Conservation (phyloP, 1,284 basidiomycete genomes). For the Ustilago sp. region DNA sequence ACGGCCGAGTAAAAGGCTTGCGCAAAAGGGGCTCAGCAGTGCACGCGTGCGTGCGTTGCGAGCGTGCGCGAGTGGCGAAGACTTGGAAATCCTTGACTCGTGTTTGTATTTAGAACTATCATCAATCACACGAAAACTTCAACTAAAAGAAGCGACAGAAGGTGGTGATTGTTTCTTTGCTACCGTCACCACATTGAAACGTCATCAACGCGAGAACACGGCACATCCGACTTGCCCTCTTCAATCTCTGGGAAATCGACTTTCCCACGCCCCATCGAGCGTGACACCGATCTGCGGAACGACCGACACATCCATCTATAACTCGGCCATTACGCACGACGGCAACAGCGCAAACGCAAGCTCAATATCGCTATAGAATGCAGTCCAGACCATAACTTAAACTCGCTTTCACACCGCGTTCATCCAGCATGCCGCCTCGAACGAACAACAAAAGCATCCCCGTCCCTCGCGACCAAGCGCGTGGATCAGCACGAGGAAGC, state of each 20-base stretch:
- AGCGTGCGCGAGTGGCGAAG: too few relatives aligned
- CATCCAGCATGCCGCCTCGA: constrained; percentile 26
- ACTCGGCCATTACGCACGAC: neutral
- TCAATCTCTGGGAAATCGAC: neutral
- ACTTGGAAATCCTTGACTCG: too few relatives aligned
- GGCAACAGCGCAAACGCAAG: neutral
- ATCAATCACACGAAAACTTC: too few relatives aligned
- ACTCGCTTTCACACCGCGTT: neutral
- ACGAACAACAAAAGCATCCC: constrained; percentile 35
- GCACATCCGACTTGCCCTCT: neutral
- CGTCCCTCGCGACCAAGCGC: constrained; percentile 38
- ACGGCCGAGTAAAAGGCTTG: too few relatives aligned
- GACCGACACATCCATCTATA: neutral
- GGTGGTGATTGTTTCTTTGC: neutral
- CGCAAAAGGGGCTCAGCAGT: too few relatives aligned
- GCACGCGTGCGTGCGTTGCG: too few relatives aligned
- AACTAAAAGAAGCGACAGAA: neutral
- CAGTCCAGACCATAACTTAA: neutral
- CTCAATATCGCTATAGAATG: constrained; percentile 17
- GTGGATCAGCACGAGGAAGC: constrained; percentile 12
- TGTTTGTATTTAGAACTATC: too few relatives aligned
- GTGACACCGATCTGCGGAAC: neutral
- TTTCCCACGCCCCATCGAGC: too few relatives aligned
- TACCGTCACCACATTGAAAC: neutral
- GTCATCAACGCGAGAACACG: neutral